Percentiles rank a stretch among this genome's conserved stretches.
Conservation (phyloP, 2,329 filamentous ascomycete species). For the Penicillium sp. region DNA sequence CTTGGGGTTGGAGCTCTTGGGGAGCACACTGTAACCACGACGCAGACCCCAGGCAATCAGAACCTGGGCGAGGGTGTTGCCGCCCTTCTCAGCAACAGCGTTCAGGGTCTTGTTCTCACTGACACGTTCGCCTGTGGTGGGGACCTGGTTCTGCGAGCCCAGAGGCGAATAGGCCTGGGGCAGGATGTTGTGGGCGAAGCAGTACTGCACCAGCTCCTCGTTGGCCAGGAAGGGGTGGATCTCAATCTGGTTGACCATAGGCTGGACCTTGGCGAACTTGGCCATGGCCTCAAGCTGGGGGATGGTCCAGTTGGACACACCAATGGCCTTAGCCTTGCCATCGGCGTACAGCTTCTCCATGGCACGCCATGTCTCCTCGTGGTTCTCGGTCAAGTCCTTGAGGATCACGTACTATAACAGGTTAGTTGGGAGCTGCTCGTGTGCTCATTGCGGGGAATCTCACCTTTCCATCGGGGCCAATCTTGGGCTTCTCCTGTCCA, state of each 20-base stretch:
- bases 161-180: slow-evolving; percentile 47
- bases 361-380: slow-evolving; percentile 62
- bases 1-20: slow-evolving; percentile 67
- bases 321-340: slow-evolving; percentile 68
- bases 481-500: slow-evolving; percentile 47
- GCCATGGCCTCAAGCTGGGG: slow-evolving; percentile 50
- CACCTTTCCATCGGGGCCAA: slow-evolving; percentile 55
- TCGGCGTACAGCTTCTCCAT: slow-evolving; percentile 62
- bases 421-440: slow-evolving; percentile 10
- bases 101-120: slow-evolving; percentile 60
- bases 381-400: slow-evolving; percentile 65
- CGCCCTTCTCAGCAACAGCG: slow-evolving; percentile 58
- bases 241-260: slow-evolving; percentile 49
- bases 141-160: slow-evolving; percentile 68
- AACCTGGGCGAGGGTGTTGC: slow-evolving; percentile 60
- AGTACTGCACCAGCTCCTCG: slow-evolving; percentile 45
- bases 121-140: slow-evolving; percentile 66
- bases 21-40: slow-evolving; percentile 66
- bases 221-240: slow-evolving; percentile 52
- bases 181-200: slow-evolving; percentile 43
- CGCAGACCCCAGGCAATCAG: slow-evolving; percentile 66
- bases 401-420: slow-evolving; percentile 58
- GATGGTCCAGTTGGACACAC: slow-evolving; percentile 73
- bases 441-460: slow-evolving; percentile 1
- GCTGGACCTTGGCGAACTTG: slow-evolving; percentile 43